Base-by-base conservation (phyloP, 768 basidiomycete species). In the Pisolithus albus region DNA sequence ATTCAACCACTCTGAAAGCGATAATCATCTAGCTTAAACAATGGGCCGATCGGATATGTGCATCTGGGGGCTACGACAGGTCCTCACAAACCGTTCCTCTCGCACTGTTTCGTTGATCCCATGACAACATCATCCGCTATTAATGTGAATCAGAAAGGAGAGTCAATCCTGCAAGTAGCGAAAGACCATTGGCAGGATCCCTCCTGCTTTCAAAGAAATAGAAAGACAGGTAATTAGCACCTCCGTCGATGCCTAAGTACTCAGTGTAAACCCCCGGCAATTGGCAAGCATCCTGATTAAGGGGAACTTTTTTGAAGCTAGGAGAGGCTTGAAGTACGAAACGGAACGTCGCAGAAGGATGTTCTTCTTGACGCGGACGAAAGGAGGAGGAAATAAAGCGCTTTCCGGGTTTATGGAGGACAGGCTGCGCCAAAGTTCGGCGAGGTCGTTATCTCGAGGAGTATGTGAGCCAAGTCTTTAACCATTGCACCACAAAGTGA, bases 321-420 rank as follows among this genome's bases (percentile, higher is more conserved):
- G 6, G 5, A 11, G 23, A 18, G n/a, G 40, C 19, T 23, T 38
- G 10, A 54, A 61, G 51, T 26, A 62, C 61, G 61, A 64, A 39
- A 83, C 82, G 15, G 81, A 13, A 79, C 75, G 60, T 84, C 82
- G 56, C 82, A 84, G 60, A 84, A 84, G 47, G 70, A 59, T 36
- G 69, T 77, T 77, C 64, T 81, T 82, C 70, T 82, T 84, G 56
- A 84, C 66, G 38, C 82, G 75, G 40, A 84, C 73, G 45, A 60
- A 80, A 78, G 7, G 71, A 66, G 32, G 79, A 59, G 8, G 70
- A 55, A 2, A 73, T 71, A 52, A 73, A 77, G 54, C 56, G 41
- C 61, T 53, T 52, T 59, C 58, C 7, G 64, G 61, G 1, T 56
- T 24, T 34, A 72, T 41, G 11, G 64, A 57, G 24, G 65, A 61